These are phyloP conservation scores for Phytophthora chlamydospora DNA, from an alignment of 352 stramenopile genomes.

Conservation along the genomic window DNA sequence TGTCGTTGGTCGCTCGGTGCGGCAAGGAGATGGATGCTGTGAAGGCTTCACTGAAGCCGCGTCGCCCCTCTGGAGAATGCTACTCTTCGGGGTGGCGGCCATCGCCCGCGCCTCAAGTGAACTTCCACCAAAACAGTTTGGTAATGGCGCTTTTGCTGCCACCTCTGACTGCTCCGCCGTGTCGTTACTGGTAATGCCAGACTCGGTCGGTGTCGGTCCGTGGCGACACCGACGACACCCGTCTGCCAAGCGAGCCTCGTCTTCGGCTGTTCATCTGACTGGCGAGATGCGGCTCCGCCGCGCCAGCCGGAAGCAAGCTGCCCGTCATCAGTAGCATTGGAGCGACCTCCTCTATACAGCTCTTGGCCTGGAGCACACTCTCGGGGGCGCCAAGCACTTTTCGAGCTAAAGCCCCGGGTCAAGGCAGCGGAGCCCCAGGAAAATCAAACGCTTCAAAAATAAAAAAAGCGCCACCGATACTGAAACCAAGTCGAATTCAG, in stretches of 20 bases:
- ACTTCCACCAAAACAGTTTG: slow-evolving; percentile 21
- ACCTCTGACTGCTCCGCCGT: not conserved
- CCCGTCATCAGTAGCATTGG: too few species aligned
- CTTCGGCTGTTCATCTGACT: not conserved
- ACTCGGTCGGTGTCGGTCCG: too few species aligned
- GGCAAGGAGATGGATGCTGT: not conserved
- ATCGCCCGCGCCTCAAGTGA: slow-evolving; percentile 9
- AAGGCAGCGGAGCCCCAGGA: too few species aligned
- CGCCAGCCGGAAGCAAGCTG: slow-evolving; percentile 1
- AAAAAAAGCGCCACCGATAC: too few species aligned
- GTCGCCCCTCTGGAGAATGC: slow-evolving; percentile 1
- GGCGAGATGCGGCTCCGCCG: slow-evolving; percentile 4
- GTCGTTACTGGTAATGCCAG: slow-evolving; percentile 1
- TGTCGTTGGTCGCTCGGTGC: not conserved
- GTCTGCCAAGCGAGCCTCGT: slow-evolving; percentile 1
- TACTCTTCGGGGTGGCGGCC: not conserved
- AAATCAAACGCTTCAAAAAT: too few species aligned
- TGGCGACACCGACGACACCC: not conserved
- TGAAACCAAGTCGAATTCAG: slow-evolving; percentile 8
- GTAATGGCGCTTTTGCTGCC: not conserved
- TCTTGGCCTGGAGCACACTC: too few species aligned
- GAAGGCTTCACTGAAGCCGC: too few species aligned
- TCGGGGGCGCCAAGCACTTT: too few species aligned
- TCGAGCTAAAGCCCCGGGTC: too few species aligned
- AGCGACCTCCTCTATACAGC: too few species aligned